These are phyloP conservation scores for Nicotiana obtusifolia DNA, from an alignment of 257 asterid genomes.

Conservation along the genomic window DNA sequence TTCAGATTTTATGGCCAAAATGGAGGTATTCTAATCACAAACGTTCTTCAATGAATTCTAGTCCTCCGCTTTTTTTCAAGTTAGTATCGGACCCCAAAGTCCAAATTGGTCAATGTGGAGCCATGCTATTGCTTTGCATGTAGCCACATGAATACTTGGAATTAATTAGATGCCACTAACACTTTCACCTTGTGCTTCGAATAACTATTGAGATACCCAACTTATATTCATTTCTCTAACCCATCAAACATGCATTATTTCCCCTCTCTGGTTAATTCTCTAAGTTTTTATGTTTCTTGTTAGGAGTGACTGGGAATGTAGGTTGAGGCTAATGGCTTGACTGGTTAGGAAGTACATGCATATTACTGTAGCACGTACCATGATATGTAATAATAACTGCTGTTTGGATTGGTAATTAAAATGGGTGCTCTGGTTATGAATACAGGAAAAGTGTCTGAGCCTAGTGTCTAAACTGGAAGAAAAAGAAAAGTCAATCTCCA, in stretches of 20 bases:
- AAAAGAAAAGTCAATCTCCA: constrained; percentile 22
- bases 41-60: not conserved
- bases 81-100: not conserved
- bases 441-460: constrained; percentile 53
- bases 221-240: not conserved
- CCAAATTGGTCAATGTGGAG: not conserved
- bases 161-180: not conserved
- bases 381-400: not conserved
- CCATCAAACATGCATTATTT: not conserved
- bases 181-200: not conserved
- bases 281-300: not conserved
- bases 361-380: not conserved
- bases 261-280: not conserved
- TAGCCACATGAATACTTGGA: not conserved
- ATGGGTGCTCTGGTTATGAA: not conserved
- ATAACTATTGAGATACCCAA: not conserved
- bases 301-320: not conserved
- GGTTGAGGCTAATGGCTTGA: not conserved
- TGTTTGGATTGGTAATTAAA: not conserved
- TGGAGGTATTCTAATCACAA: constrained; percentile 47
- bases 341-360: not conserved
- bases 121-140: not conserved
- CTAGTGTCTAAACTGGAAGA: constrained; percentile 28
- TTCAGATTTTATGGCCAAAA: constrained; percentile 52
- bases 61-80: not conserved